These are phyloP conservation scores for Candida germanica DNA, from an alignment of 805 yeast genomes.

Conservation along the genomic window DNA sequence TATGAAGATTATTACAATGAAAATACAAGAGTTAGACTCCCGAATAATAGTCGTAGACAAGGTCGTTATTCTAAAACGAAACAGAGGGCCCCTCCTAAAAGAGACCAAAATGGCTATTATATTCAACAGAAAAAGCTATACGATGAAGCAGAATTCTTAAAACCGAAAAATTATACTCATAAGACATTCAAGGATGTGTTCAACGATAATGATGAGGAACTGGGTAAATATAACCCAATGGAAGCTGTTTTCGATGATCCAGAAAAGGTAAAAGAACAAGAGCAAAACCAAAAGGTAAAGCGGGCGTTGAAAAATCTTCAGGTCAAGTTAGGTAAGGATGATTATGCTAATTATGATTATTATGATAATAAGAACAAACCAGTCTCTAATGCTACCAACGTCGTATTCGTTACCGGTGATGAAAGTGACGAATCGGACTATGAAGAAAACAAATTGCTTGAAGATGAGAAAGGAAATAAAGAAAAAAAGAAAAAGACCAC, in stretches of 20 bases:
- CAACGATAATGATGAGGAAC: constrained; percentile 26
- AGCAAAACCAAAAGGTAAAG: constrained; percentile 21
- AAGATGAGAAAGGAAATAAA: constrained; percentile 9
- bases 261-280: constrained; percentile 16
- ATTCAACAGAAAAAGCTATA: constrained; percentile 34
- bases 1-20: constrained; percentile 7
- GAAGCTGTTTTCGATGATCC: constrained; percentile 37
- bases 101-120: constrained; percentile 27
- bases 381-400: constrained; percentile 14
- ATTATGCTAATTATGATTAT: constrained; percentile 35
- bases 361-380: constrained; percentile 17
- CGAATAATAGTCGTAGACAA: not conserved
- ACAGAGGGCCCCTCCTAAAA: not conserved
- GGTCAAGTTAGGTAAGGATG: constrained; percentile 27
- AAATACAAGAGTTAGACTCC: constrained; percentile 4
- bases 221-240: constrained; percentile 35
- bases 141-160: constrained; percentile 28
- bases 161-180: constrained; percentile 38
- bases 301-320: constrained; percentile 28
- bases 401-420: constrained; percentile 18
- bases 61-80: not conserved
- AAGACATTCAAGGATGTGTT: constrained; percentile 39
- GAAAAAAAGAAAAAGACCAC: constrained; percentile 15
- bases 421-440: constrained; percentile 17
- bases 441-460: constrained; percentile 7